Percentiles rank a stretch among this genome's conserved stretches.
phyloP scores from a whole-genome alignment of 208 protist genomes.

The Wallacemonas sp. region DNA sequence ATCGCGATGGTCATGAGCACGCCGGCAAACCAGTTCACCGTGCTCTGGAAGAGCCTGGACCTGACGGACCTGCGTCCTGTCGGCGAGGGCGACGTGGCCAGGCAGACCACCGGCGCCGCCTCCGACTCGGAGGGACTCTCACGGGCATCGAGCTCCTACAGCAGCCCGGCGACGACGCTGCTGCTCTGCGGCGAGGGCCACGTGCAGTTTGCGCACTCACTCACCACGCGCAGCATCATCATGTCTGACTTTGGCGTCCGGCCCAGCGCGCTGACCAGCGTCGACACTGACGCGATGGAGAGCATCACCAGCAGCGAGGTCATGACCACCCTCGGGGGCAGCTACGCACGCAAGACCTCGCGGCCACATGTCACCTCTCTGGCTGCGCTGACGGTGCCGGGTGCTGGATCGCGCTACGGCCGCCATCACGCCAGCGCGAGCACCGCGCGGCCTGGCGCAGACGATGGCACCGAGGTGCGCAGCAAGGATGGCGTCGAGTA shows the following conservation, averaged over 20 bases:
- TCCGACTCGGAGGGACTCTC: slow-evolving; percentile 11
- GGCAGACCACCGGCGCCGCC: no score
- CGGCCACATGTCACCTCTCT: not conserved
- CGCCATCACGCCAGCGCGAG: not conserved
- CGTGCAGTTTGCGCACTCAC: slow-evolving; percentile 49
- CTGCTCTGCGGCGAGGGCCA: slow-evolving; percentile 59
- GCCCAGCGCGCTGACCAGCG: slow-evolving; percentile 24
- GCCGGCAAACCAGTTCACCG: slow-evolving; percentile 10
- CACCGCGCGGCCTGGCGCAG: not conserved
- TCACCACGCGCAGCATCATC: slow-evolving; percentile 53
- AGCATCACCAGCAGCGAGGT: slow-evolving; percentile 20
- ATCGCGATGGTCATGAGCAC: slow-evolving; percentile 10
- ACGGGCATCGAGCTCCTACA: slow-evolving; percentile 1
- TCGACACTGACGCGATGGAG: slow-evolving; percentile 21
- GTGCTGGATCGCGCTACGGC: not conserved
- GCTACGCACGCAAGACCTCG: not conserved
- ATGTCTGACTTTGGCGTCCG: slow-evolving; percentile 54
- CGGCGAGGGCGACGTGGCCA: slow-evolving; percentile 16
- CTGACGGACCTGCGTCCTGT: slow-evolving; percentile 10
- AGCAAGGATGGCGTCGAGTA: not conserved
- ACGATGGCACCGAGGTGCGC: not conserved
- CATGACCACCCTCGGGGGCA: slow-evolving; percentile 10
- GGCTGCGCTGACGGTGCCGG: not conserved
- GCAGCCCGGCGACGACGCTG: slow-evolving; percentile 36
- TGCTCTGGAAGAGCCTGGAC: slow-evolving; percentile 18